These are phyloP conservation scores for Zasmidium cellare DNA, from an alignment of 2,329 filamentous ascomycete genomes.

Conservation along the genomic window DNA sequence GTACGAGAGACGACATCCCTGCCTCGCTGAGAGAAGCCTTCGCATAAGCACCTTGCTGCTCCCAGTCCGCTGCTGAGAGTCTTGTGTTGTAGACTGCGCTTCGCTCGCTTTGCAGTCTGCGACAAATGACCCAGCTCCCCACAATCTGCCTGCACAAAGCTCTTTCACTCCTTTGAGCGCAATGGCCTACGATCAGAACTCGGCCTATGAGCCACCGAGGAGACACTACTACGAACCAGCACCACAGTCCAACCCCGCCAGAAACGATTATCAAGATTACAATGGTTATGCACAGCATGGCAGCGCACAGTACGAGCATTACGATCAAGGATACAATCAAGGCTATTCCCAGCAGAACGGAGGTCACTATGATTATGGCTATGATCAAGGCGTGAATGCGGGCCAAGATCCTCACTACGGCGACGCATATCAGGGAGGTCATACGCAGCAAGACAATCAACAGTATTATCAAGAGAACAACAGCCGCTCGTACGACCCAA, in stretches of 20 bases:
- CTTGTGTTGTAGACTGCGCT: not conserved
- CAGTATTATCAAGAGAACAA: constrained; percentile 15
- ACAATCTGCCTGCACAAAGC: not conserved
- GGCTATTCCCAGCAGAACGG: constrained; percentile 13
- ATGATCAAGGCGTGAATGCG: constrained; percentile 12
- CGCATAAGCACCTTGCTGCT: not conserved
- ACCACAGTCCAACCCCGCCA: constrained; percentile 15
- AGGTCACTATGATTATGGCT: constrained; percentile 9
- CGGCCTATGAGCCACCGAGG: constrained; percentile 25
- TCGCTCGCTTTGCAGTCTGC: not conserved
- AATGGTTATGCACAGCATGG: constrained; percentile 17
- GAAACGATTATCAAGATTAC: constrained; percentile 1
- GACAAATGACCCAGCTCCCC: not conserved
- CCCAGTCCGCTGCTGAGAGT: not conserved
- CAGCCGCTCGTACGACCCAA: constrained; percentile 26
- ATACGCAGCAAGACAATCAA: constrained; percentile 9
- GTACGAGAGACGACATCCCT: not conserved
- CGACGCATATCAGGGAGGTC: constrained; percentile 13
- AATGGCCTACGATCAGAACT: constrained; percentile 29
- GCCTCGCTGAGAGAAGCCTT: not conserved
- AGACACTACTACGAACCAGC: constrained; percentile 18
- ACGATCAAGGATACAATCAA: constrained; percentile 20
- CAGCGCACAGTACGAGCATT: constrained; percentile 19
- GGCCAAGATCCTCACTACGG: constrained; percentile 10
- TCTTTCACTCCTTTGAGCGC: not conserved